Percentiles rank a stretch among this genome's conserved stretches.
phyloP scores from a whole-genome alignment of 805 yeast species.

The Tetrapisispora taiwanensis region DNA sequence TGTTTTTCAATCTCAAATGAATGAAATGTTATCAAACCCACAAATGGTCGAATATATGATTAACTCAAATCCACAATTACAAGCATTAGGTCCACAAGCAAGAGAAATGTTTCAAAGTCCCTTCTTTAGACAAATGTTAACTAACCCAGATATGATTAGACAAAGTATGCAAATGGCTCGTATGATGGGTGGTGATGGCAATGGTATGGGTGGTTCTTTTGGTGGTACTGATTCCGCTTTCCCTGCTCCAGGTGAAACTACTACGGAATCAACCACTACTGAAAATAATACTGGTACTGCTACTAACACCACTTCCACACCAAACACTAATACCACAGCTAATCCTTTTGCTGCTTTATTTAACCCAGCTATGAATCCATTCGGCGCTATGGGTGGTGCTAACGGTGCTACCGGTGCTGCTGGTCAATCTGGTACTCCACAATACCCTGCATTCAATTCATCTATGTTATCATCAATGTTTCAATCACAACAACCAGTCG shows the following conservation, averaged over 20 bases:
- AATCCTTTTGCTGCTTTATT: constrained; percentile 47
- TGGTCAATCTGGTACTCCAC: constrained; percentile 18
- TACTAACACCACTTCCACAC: constrained; percentile 9
- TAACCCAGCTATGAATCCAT: constrained; percentile 34
- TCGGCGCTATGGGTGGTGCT: constrained; percentile 18
- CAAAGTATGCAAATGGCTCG: constrained; percentile 70
- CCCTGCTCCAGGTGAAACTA: constrained; percentile 41
- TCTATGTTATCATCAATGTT: constrained; percentile 37
- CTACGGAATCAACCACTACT: constrained; percentile 11
- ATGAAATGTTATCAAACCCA: constrained; percentile 74
- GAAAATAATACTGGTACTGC: constrained; percentile 13
- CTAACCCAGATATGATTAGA: constrained; percentile 80
- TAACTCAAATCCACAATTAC: constrained; percentile 71
- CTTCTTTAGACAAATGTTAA: constrained; percentile 63
- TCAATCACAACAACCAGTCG: constrained; percentile 25
- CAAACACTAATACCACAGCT: constrained; percentile 18
- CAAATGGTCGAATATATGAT: constrained; percentile 78
- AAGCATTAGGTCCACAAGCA: constrained; percentile 82
- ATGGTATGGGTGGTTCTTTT: constrained; percentile 21
- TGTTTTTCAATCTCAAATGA: constrained; percentile 69
- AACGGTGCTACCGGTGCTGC: constrained; percentile 12
- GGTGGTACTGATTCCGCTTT: constrained; percentile 27
- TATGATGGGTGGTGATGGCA: constrained; percentile 26
- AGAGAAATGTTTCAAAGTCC: constrained; percentile 80
- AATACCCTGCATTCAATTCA: constrained; percentile 38